A percentile compares a stretch with the other conserved stretches of the same genome.
Conservation (phyloP, 768 basidiomycete species). For the Ramaria rubella region DNA sequence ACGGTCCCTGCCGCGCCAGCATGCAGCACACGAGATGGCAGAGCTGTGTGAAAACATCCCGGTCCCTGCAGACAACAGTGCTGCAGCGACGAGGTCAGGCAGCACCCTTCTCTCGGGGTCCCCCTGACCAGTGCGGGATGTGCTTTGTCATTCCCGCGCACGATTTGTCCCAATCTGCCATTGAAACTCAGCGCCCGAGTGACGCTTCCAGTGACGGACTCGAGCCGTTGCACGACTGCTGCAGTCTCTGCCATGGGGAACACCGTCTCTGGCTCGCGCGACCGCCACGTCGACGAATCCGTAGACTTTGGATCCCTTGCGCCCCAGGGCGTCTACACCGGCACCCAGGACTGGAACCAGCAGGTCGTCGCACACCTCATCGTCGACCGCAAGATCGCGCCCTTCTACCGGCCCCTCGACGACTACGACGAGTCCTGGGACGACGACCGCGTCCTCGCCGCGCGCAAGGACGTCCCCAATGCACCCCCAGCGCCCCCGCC, state of each 20-base stretch:
- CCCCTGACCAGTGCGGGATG: neutral
- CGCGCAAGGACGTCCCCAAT: constrained; percentile 57
- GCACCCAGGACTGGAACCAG: constrained; percentile 84
- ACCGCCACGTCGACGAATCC: constrained; percentile 69
- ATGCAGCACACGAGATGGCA: no score
- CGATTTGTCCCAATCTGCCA: no score
- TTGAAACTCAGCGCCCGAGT: neutral
- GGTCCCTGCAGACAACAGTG: no score
- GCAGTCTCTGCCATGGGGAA: constrained; percentile 72
- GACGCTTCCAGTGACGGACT: neutral
- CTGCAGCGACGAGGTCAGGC: no score
- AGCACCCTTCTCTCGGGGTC: neutral
- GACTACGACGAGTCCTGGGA: constrained; percentile 89
- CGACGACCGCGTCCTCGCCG: constrained; percentile 77
- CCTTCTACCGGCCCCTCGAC: constrained; percentile 94
- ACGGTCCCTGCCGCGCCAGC: no score
- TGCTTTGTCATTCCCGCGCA: no score
- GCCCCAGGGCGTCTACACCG: constrained; percentile 85
- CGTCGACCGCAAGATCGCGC: constrained; percentile 80
- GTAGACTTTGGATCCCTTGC: constrained; percentile 77
- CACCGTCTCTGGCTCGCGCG: constrained; percentile 66
- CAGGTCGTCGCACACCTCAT: constrained; percentile 82
- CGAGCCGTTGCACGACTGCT: neutral
- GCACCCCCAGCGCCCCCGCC: constrained; percentile 36
- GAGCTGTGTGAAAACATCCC: no score